Evolutionary conservation across 2,329 filamentous ascomycete species (phyloP).

Genomic region (Fusarium armeniacum): DNA sequence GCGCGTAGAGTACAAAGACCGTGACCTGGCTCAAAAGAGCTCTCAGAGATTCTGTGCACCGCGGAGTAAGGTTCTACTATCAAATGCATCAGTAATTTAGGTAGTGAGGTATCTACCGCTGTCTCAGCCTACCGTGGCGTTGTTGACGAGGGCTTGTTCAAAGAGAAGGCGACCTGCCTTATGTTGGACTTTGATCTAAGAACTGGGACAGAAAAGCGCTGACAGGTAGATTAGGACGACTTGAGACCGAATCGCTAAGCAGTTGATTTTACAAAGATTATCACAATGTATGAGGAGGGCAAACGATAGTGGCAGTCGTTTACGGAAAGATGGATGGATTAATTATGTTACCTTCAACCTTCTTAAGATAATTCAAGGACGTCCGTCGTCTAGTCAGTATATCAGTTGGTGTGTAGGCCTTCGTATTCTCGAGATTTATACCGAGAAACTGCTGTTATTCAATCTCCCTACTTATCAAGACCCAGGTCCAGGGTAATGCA

Average conservation of each 20-base stretch:
- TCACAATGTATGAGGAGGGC: background rate
- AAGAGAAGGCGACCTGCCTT: background rate
- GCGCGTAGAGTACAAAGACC: slow-evolving; percentile 9
- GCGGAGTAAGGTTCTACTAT: background rate
- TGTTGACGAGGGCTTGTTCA: background rate
- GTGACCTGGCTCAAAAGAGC: background rate
- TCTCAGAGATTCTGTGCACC: background rate
- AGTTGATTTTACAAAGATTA: background rate
- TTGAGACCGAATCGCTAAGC: background rate
- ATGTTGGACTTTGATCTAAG: slow-evolving; percentile 19
- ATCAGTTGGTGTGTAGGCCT: too few relatives aligned
- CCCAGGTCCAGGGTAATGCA: background rate
- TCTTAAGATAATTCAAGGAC: too few relatives aligned
- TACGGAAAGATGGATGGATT: too few relatives aligned
- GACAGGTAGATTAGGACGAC: background rate
- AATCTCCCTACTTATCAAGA: background rate
- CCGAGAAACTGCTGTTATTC: background rate
- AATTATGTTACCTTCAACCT: too few relatives aligned
- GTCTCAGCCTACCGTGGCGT: background rate
- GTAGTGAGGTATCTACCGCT: slow-evolving; percentile 3
- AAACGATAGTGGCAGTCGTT: background rate
- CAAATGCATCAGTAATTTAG: slow-evolving; percentile 20
- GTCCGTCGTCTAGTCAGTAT: too few relatives aligned
- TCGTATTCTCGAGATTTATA: too few relatives aligned
- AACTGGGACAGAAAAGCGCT: background rate